Percentiles rank a stretch among this genome's conserved stretches.
These are phyloP conservation scores for Hapsidospora chrysogenum DNA, from an alignment of 495 filamentous ascomycete genomes.

Conservation along the genomic window DNA sequence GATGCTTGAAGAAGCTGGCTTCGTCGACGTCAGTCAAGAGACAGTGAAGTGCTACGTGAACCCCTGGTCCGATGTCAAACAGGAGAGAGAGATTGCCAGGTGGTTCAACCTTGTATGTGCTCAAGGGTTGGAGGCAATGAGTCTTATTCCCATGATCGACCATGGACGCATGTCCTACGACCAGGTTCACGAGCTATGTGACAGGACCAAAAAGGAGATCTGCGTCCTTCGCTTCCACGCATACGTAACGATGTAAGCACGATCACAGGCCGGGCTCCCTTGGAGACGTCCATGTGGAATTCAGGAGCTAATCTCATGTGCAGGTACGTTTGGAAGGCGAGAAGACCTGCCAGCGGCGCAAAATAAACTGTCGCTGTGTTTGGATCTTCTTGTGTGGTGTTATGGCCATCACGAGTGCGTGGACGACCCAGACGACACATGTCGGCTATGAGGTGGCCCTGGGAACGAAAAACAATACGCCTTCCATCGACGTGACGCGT, in stretches of 20 bases:
- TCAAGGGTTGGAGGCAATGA: conserved; percentile 56
- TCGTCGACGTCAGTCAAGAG: conserved; percentile 64
- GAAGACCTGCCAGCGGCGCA: conserved; percentile 1
- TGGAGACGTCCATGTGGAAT: too few species aligned
- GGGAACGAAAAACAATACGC: too few species aligned
- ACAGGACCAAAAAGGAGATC: conserved; percentile 52
- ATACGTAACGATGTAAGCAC: conserved; percentile 52
- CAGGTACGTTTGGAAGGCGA: conserved; percentile 36
- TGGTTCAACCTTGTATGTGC: conserved; percentile 76
- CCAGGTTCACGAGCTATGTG: conserved; percentile 44
- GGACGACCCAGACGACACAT: too few species aligned
- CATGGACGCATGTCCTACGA: conserved; percentile 44
- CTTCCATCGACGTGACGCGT: too few species aligned
- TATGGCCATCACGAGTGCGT: too few species aligned
- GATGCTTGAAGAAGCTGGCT: conserved; percentile 55
- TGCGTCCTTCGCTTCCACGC: conserved; percentile 48
- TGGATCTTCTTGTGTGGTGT: too few species aligned
- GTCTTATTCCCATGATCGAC: conserved; percentile 57
- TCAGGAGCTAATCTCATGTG: too few species aligned
- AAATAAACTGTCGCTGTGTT: neutral
- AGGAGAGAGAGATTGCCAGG: conserved; percentile 52
- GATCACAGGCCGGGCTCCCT: too few species aligned
- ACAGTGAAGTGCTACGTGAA: conserved; percentile 60
- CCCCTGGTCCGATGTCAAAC: conserved; percentile 55
- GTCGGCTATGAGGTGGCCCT: too few species aligned